Percentiles rank a stretch among this genome's conserved stretches.
phyloP scores from a whole-genome alignment of 495 filamentous ascomycete species.

The Hyaloscypha variabilis region DNA sequence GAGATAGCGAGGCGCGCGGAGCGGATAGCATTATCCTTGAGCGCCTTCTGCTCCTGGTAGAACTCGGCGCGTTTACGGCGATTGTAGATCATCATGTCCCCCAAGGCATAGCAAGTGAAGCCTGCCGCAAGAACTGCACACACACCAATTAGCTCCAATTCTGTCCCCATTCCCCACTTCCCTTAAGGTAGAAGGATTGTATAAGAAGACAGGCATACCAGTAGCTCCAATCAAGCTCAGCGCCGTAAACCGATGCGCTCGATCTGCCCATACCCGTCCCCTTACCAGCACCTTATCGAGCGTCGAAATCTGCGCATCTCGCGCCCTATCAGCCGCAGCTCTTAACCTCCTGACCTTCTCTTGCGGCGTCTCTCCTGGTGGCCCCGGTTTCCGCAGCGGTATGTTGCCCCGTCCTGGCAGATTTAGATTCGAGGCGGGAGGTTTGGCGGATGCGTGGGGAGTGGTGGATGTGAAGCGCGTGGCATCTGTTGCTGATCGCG shows the following conservation, averaged over 20 bases:
- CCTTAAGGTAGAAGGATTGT: not conserved
- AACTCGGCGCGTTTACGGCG: slow-evolving; percentile 68
- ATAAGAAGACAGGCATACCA: slow-evolving; percentile 53
- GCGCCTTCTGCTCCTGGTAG: slow-evolving; percentile 60
- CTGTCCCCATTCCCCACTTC: not conserved
- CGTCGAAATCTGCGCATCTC: slow-evolving; percentile 61
- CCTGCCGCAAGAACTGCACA: slow-evolving; percentile 67
- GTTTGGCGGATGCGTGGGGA: slow-evolving; percentile 80
- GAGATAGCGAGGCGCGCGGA: slow-evolving; percentile 62
- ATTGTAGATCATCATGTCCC: slow-evolving; percentile 89
- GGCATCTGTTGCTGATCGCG: slow-evolving; percentile 88
- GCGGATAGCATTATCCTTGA: slow-evolving; percentile 54
- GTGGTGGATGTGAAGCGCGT: slow-evolving; percentile 94
- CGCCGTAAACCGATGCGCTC: slow-evolving; percentile 77
- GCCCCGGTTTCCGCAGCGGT: slow-evolving; percentile 26
- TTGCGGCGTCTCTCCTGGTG: slow-evolving; percentile 72
- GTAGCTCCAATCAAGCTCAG: slow-evolving; percentile 76
- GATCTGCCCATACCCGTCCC: slow-evolving; percentile 78
- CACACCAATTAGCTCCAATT: slow-evolving; percentile 22
- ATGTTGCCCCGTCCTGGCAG: slow-evolving; percentile 33
- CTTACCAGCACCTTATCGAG: slow-evolving; percentile 71
- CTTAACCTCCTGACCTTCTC: slow-evolving; percentile 88
- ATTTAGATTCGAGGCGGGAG: slow-evolving; percentile 34
- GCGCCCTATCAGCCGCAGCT: slow-evolving; percentile 72
- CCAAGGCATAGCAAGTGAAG: slow-evolving; percentile 77